phyloP scores from a whole-genome alignment of 768 basidiomycete genomes.

The Dendrothele bispora region DNA sequence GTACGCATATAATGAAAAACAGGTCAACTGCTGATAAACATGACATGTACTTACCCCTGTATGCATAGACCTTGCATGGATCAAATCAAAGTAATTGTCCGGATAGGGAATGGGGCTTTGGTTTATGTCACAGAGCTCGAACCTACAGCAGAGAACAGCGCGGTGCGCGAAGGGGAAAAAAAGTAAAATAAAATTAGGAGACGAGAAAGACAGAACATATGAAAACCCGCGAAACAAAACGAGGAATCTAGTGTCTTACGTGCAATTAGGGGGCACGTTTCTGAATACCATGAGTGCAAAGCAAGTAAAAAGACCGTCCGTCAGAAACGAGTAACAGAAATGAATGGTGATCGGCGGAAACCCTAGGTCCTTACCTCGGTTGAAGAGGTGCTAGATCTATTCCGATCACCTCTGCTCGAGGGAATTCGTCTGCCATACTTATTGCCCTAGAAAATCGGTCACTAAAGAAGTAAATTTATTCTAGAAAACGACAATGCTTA shows the following conservation, averaged over 20 bases:
- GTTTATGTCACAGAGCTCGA: conserved; percentile 72
- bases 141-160: no score
- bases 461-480: conserved; percentile 1
- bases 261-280: conserved; percentile 69
- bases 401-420: conserved; percentile 62
- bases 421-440: conserved; percentile 74
- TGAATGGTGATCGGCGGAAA: background rate
- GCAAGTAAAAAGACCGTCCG: no score
- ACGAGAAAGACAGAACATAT: background rate
- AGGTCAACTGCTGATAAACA: conserved; percentile 4
- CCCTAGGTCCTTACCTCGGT: conserved; percentile 49
- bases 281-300: conserved; percentile 38
- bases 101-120: conserved; percentile 62
- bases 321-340: background rate
- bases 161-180: no score
- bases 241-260: conserved; percentile 41
- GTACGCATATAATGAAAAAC: no score
- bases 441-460: conserved; percentile 50
- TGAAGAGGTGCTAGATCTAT: conserved; percentile 75
- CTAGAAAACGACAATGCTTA: conserved; percentile 22
- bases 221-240: conserved; percentile 6
- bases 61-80: conserved; percentile 70
- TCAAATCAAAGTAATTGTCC: conserved; percentile 61
- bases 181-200: no score
- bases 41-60: conserved; percentile 50